Conservation (phyloP, 306 rosid genomes). For the Dryas alaskensis region DNA sequence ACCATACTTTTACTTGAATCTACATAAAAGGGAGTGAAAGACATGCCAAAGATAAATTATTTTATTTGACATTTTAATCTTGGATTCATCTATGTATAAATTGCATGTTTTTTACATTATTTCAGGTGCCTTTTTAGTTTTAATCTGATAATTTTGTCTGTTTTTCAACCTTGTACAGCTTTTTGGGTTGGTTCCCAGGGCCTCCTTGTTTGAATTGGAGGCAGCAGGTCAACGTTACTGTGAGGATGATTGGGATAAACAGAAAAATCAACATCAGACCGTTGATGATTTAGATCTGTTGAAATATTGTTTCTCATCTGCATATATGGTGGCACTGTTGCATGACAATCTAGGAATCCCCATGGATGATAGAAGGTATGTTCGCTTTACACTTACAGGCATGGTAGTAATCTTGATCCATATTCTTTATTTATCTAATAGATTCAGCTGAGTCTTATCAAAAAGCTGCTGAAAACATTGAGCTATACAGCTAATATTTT, state of each 20-base stretch:
- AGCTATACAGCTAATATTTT: background rate
- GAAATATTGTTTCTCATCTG: conserved; percentile 54
- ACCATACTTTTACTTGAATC: background rate
- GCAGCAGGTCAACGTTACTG: conserved; percentile 46
- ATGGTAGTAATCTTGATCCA: background rate
- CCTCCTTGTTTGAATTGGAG: conserved; percentile 43
- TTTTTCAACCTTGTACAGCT: conserved; percentile 27
- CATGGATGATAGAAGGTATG: conserved; percentile 45
- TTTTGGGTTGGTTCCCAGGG: conserved; percentile 44
- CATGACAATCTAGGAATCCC: conserved; percentile 44
- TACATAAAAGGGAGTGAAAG: background rate
- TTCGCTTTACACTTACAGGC: background rate
- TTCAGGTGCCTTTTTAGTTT: background rate
- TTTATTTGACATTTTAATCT: background rate
- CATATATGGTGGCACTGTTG: conserved; percentile 45
- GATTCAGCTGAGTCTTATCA: background rate
- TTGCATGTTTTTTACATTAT: background rate
- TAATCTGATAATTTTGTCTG: background rate
- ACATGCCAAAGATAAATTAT: background rate
- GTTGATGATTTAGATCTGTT: conserved; percentile 40
- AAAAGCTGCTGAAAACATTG: background rate
- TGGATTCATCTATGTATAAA: background rate
- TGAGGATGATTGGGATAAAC: conserved; percentile 47
- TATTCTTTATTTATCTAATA: background rate
- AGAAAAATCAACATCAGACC: conserved; percentile 32